Evolutionary conservation across 2,329 filamentous ascomycete genomes (phyloP), one percentile per base, ranked within the genome.

Genomic region (Alternaria triticimaculans): DNA sequence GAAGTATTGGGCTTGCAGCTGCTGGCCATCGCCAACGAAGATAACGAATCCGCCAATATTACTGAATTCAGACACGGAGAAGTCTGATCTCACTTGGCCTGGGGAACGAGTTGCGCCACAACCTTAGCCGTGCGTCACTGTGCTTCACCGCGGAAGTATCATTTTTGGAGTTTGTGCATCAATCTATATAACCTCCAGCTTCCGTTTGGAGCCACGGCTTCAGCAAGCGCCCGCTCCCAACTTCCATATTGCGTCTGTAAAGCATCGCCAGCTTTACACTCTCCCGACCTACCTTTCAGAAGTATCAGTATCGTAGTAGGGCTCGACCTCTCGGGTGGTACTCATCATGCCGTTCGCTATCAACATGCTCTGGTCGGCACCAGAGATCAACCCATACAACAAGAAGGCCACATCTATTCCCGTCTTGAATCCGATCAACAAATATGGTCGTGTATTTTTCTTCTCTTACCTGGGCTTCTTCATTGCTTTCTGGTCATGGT

Each of bases 401-500:
- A 86, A 87, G 62, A 97, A 97, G 79, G 94, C 94, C 58, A 88
- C 87, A 64, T 92, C 92, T 0, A 88, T 97, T 50, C 94, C 94
- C 0, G 78, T 92, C 21, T 82, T 97, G 65, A 97, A 97, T 78
- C 87, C 90, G 0, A 76, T 94, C 72, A 87, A 96, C 78, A 83
- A 89, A 71, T 94, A 97, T 83, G 94, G 93, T 41, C 87, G 93
- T 7, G 93, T 96, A 0, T 97, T 96, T 81, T 93, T 94, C 84
- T 97, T 97, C 82, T 92, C 91, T 2, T 96, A 92, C 89, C 86
- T 94, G 51, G 92, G 92, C 3, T 96, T 96, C 80, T 89, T 96
- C 86, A 87, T 95, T 57, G 91, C 92, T 8, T 97, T 97, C 81
- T 92, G 93, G 86, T 94, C 92, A 11, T 97, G 87, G 87, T 85